These are phyloP conservation scores for Cutaneotrichosporon cavernicola DNA, from an alignment of 1,284 basidiomycete genomes.

Conservation along the genomic window DNA sequence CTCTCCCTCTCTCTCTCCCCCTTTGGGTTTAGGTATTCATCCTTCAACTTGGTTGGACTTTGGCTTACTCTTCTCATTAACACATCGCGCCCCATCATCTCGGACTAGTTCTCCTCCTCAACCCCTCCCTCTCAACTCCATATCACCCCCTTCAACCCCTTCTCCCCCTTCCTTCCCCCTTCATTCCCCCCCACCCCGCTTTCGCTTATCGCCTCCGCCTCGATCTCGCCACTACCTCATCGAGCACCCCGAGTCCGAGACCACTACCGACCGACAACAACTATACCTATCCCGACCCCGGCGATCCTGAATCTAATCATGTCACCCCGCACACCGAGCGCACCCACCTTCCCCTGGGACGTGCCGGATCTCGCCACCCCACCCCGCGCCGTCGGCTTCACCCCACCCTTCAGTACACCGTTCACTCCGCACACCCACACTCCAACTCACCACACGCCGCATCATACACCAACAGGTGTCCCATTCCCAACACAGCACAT, in stretches of 20 bases:
- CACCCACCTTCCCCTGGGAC: neutral
- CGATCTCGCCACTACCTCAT: neutral
- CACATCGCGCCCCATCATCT: neutral
- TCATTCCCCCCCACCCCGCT: neutral
- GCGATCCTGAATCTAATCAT: neutral
- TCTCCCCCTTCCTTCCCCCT: neutral
- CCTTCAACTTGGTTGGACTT: too few species aligned
- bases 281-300: neutral
- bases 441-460: neutral
- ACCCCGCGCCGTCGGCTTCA: neutral
- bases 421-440: neutral
- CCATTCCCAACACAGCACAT: neutral
- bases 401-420: neutral
- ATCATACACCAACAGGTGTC: neutral
- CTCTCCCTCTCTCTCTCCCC: too few species aligned
- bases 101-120: neutral
- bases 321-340: neutral
- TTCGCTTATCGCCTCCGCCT: neutral
- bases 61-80: neutral
- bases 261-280: neutral
- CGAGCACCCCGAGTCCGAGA: neutral
- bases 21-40: too few species aligned
- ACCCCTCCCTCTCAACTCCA: neutral
- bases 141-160: neutral
- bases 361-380: neutral